Evolutionary conservation across 441 rosid species (phyloP).

Genomic region (Populus hybrid): DNA sequence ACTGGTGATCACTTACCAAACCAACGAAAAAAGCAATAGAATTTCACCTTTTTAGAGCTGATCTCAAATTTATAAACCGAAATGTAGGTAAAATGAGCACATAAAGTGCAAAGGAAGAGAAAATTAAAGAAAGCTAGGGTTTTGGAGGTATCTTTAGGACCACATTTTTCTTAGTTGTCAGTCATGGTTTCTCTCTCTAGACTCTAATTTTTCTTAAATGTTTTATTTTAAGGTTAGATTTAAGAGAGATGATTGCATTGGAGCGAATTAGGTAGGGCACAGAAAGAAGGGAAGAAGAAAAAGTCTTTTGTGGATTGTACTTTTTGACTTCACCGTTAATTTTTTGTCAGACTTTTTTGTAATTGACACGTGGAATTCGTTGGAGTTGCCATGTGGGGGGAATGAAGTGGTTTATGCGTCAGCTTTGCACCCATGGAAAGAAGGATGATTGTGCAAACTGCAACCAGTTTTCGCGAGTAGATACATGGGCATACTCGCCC

Average conservation of each 20-base stretch:
- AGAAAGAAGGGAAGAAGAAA: background rate
- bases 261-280: conserved; percentile 10
- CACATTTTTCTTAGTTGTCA: conserved; percentile 27
- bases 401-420: conserved; percentile 2
- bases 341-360: background rate
- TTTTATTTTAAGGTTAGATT: background rate
- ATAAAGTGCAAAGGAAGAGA: background rate
- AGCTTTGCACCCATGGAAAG: background rate
- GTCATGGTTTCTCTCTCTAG: conserved; percentile 1
- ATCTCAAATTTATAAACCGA: conserved; percentile 25
- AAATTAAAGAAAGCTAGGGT: conserved; percentile 16
- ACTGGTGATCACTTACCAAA: background rate
- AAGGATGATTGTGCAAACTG: background rate
- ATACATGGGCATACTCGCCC: background rate
- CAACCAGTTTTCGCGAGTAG: background rate
- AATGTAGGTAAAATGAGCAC: conserved; percentile 22
- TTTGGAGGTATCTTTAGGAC: conserved; percentile 24
- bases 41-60: conserved; percentile 28
- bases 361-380: conserved; percentile 12
- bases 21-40: conserved; percentile 17
- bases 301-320: background rate
- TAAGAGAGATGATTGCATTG: background rate
- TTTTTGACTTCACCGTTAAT: background rate
- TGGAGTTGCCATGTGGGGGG: conserved; percentile 1
- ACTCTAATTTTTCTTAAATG: background rate